A percentile compares a stretch with the other conserved stretches of the same genome.
Evolutionary conservation across 805 yeast species (phyloP).

Genomic region (Pachysolen tannophilus): DNA sequence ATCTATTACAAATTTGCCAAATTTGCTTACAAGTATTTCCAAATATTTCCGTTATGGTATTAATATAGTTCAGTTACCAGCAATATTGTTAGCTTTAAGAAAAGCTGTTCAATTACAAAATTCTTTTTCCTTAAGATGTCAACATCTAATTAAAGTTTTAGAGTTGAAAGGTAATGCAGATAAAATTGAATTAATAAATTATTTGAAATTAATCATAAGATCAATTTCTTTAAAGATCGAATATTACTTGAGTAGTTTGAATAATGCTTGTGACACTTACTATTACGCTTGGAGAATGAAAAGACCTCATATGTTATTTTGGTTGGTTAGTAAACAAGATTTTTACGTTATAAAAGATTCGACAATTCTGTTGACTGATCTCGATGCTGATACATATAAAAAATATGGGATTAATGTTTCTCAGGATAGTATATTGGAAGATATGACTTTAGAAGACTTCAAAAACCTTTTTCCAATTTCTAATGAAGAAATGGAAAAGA

Average conservation of each 20-base stretch:
- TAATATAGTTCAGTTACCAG: conserved; percentile 7
- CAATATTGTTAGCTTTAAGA: conserved; percentile 4
- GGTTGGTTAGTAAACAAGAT: conserved; percentile 7
- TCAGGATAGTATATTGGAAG: conserved; percentile 3
- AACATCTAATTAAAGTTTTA: conserved; percentile 4
- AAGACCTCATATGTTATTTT: conserved; percentile 7
- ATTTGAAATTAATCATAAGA: conserved; percentile 3
- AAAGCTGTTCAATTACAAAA: conserved; percentile 6
- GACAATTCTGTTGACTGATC: conserved; percentile 1
- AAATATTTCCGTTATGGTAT: conserved; percentile 5
- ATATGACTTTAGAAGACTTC: conserved; percentile 3
- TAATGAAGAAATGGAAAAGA: background rate
- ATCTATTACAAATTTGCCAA: conserved; percentile 2
- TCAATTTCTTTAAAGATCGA: conserved; percentile 5
- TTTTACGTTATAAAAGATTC: conserved; percentile 3
- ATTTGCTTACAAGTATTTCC: conserved; percentile 1
- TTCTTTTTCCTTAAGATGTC: conserved; percentile 6
- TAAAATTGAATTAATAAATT: background rate
- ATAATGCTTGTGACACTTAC: conserved; percentile 6
- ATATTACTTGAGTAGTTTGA: conserved; percentile 3
- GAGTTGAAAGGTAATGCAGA: background rate
- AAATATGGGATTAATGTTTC: too few relatives aligned
- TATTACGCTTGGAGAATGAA: conserved; percentile 9
- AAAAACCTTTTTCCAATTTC: conserved; percentile 5
- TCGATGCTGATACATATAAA: background rate